phyloP scores from a whole-genome alignment of 768 basidiomycete genomes.

The Boletus reticulatus region DNA sequence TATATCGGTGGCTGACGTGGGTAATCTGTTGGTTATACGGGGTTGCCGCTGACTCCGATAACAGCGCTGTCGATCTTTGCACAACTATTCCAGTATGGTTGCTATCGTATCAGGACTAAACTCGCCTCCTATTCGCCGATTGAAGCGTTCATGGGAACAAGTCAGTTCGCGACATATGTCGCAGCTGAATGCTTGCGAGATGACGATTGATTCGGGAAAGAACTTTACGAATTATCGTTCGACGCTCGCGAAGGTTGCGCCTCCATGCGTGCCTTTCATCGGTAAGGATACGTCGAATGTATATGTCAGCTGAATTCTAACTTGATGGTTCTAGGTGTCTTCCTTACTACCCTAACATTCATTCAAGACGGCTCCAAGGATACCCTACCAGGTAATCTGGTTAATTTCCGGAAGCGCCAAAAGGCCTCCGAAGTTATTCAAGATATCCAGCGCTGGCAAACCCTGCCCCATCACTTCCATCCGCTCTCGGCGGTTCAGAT shows the following conservation, averaged over 20 bases:
- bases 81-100: constrained; percentile 97
- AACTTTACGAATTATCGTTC: constrained; percentile 93
- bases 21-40: constrained; percentile 28
- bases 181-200: constrained; percentile 77
- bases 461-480: constrained; percentile 83
- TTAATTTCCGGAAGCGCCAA: constrained; percentile 96
- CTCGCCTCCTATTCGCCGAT: constrained; percentile 86
- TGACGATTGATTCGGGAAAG: constrained; percentile 88
- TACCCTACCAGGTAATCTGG: constrained; percentile 68
- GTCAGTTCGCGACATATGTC: constrained; percentile 73
- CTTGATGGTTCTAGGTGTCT: constrained; percentile 63
- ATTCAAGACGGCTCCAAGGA: constrained; percentile 97
- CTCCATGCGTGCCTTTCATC: constrained; percentile 96
- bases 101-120: constrained; percentile 94
- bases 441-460: constrained; percentile 96
- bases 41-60: constrained; percentile 1
- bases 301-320: not conserved
- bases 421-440: constrained; percentile 95
- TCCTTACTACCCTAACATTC: constrained; percentile 94
- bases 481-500: constrained; percentile 61
- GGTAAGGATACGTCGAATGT: constrained; percentile 47
- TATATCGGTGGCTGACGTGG: constrained; percentile 86
- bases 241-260: constrained; percentile 75
- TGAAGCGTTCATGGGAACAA: constrained; percentile 93
- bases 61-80: constrained; percentile 83